Evolutionary conservation across 768 basidiomycete genomes (phyloP).

Genomic region (Pleurotus tuoliensis): DNA sequence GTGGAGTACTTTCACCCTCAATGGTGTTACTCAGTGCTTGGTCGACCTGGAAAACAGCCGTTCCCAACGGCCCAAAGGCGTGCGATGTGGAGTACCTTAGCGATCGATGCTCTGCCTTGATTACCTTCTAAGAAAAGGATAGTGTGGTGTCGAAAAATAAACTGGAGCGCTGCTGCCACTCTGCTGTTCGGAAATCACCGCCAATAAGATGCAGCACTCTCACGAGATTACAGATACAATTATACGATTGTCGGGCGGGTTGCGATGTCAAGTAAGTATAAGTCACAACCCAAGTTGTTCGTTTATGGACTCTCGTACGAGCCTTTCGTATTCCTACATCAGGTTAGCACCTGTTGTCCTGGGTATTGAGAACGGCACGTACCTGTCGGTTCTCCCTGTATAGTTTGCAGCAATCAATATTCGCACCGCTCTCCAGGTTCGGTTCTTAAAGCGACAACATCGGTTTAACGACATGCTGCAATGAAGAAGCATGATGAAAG

Average conservation of each 20-base stretch:
- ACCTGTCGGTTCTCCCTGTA: constrained; percentile 77
- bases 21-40: neutral
- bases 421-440: constrained; percentile 95
- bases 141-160: constrained; percentile 6
- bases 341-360: neutral
- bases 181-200: constrained; percentile 4
- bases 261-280: constrained; percentile 1
- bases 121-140: constrained; percentile 6
- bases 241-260: constrained; percentile 1
- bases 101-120: neutral
- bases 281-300: constrained; percentile 75
- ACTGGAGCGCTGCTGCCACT: neutral
- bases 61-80: neutral
- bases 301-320: constrained; percentile 77
- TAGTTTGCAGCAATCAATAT: constrained; percentile 95
- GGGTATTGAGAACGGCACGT: neutral
- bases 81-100: neutral
- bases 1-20: neutral
- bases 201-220: neutral
- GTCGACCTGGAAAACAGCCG: too few relatives aligned
- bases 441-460: constrained; percentile 55
- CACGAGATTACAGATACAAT: constrained; percentile 4
- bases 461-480: neutral
- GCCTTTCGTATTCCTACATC: constrained; percentile 75
- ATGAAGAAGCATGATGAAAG: neutral